Base-by-base conservation (phyloP, 23 red algal genomes). In the Cyanidioschyzon merolae region DNA sequence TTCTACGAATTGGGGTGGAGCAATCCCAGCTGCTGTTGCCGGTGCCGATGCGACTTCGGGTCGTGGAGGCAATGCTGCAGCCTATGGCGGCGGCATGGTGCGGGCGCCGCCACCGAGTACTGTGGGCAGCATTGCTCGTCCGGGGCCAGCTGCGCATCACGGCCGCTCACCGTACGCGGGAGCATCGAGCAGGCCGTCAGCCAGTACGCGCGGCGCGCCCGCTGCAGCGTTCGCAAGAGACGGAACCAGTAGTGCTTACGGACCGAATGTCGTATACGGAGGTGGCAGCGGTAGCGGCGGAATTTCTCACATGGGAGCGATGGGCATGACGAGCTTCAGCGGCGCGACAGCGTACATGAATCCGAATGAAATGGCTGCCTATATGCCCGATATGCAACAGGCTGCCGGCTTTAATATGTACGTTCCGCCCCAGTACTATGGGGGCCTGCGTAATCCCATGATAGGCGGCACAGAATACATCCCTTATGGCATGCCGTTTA, bases 341-440 rank as follows among this genome's bases (percentile, higher is more conserved):
- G 45, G 7, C 21, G 7, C 45, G 7, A 7, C 45, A 54, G 45
- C 21, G 12, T 54, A 15, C 21, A 54, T 54, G 45, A 21, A 21
- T 15, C 12, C 45, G 45, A 54, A 54, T 21, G 21, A 54, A 7
- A 54, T 54, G 45, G 21, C 45, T 21, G 45, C 12, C 45, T 54
- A 54, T 54, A 54, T 54, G 45, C 45, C 45, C 45, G 45, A 54
- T 21, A 54, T 54, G 45, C 45, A 54, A 54, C 45, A 54, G 21
- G 30, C 63, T 71, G n/a, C 16, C n/a, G n/a, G n/a, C n/a, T 71
- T 17, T 27, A 27, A 7, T 7, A 71, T 71, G 63, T 71, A 71
- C 30, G 29, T 35, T 25, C 63, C 63, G 32, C 63, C 63, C 12
- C 63, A 71, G 32, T 71, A 71, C 63, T 71, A 71, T 35, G 63